Evolutionary conservation across 495 filamentous ascomycete genomes (phyloP), one percentile per base, ranked within the genome.

Genomic region (Monascus purpureus): DNA sequence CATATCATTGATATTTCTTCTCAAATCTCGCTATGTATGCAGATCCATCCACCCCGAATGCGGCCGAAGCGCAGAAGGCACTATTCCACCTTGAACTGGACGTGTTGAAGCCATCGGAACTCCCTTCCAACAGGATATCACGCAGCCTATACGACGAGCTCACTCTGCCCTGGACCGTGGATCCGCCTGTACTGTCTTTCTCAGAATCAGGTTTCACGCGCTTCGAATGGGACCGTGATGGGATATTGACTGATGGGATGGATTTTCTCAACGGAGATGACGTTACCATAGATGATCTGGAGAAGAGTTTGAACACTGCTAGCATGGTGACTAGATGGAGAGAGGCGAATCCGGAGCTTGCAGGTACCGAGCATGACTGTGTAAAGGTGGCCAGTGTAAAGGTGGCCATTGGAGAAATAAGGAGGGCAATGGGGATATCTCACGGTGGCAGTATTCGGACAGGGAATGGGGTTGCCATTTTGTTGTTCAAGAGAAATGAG

Each of bases 261-360:
- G 23, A 46, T n/a, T 52, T 52, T 30, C 52, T 50, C 32, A 37
- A 43, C 12, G 38, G 35, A 11, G 28, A 46, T 11, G 28, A 36
- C 3, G 29, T 36, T 24, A 45, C 36, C 2, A 9, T 59, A 9
- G 37, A 50, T 22, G 25, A 37, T 28, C 15, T 50, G 13, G 48
- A 56, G 35, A 41, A 25, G 28, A 25, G 45, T 0, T 7, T 68
- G 6, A 32, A 33, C 2, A 65, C 60, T 1, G 34, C 38, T 1
- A 70, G 65, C 29, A 45, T 55, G 28, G 51, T 66, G 8, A 56
- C 51, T 0, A 35, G 65, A 17, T 70, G 65, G 67, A 43, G 61
- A 22, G 40, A 65, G 23, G 62, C 61, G 0, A 40, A 70, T 53
- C 52, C 45, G 8, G 35, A 52, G 4, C 29, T 51, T 18, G 45